Evolutionary conservation across 768 basidiomycete species (phyloP).

Genomic region (Lentinula guzmanii): DNA sequence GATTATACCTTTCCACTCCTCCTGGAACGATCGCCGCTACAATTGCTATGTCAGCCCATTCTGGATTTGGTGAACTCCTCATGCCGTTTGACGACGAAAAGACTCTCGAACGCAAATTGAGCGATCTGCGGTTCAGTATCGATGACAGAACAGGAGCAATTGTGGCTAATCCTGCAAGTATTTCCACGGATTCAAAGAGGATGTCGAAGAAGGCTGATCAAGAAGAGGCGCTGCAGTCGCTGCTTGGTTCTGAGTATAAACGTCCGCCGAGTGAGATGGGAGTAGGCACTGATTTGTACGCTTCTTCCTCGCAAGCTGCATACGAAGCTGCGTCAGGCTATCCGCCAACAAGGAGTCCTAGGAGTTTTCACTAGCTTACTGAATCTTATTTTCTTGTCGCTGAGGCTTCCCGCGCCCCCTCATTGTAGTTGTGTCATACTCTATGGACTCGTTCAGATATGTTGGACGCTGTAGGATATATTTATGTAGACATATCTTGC

Average conservation of each 20-base stretch:
- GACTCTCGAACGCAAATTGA: conserved; percentile 41
- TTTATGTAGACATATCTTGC: too few relatives aligned
- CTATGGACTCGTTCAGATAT: too few relatives aligned
- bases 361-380: neutral
- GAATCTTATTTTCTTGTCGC: neutral
- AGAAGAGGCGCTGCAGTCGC: conserved; percentile 1
- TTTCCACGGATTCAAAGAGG: neutral
- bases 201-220: neutral
- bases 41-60: conserved; percentile 50
- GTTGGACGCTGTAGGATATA: too few relatives aligned
- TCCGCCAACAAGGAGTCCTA: neutral
- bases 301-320: conserved; percentile 1
- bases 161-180: conserved; percentile 40
- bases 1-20: conserved; percentile 43
- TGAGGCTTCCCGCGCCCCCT: neutral
- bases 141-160: conserved; percentile 59
- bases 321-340: conserved; percentile 1
- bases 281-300: neutral
- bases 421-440: too few relatives aligned
- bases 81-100: conserved; percentile 48
- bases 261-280: neutral
- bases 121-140: conserved; percentile 45
- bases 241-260: neutral
- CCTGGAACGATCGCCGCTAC: conserved; percentile 58
- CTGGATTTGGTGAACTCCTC: conserved; percentile 59